phyloP scores from a whole-genome alignment of 1,284 basidiomycete species.

The Cystobasidium slooffiae region DNA sequence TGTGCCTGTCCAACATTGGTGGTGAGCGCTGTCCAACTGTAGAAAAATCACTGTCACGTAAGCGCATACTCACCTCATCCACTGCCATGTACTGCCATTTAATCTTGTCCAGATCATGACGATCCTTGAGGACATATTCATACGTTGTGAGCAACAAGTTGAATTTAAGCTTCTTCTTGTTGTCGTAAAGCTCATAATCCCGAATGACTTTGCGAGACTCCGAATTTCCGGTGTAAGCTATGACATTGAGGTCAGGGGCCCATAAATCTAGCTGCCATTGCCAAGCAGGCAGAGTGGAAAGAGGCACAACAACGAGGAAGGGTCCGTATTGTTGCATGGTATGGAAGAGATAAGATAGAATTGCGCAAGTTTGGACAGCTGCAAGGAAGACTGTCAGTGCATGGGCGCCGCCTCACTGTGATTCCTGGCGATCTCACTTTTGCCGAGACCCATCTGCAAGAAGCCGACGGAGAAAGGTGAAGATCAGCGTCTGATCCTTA shows the following conservation, averaged over 20 bases:
- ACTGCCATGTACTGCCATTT: constrained; percentile 97
- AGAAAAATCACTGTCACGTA: not conserved
- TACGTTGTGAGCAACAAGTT: constrained; percentile 98
- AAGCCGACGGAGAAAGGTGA: not conserved
- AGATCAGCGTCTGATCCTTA: not conserved
- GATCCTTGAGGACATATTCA: constrained; percentile 91
- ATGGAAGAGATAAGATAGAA: constrained; percentile 95
- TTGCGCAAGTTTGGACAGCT: constrained; percentile 91
- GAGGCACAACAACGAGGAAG: constrained; percentile 95
- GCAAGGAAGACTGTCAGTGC: not conserved
- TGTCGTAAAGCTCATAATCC: constrained; percentile 86
- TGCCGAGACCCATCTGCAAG: constrained; percentile 89
- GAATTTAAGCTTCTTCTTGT: constrained; percentile 82
- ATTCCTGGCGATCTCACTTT: constrained; percentile 59
- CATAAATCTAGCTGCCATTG: constrained; percentile 92
- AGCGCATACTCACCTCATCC: constrained; percentile 72
- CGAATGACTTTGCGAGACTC: constrained; percentile 87
- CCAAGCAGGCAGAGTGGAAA: constrained; percentile 98
- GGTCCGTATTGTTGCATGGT: constrained; percentile 92
- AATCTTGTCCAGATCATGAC: constrained; percentile 85
- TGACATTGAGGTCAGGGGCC: constrained; percentile 96
- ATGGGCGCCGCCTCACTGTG: not conserved
- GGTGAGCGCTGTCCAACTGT: not conserved
- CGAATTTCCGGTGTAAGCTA: constrained; percentile 93
- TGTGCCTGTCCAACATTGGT: constrained; percentile 71